phyloP scores from a whole-genome alignment of 1,284 basidiomycete genomes.

The Ganoderma sp. region DNA sequence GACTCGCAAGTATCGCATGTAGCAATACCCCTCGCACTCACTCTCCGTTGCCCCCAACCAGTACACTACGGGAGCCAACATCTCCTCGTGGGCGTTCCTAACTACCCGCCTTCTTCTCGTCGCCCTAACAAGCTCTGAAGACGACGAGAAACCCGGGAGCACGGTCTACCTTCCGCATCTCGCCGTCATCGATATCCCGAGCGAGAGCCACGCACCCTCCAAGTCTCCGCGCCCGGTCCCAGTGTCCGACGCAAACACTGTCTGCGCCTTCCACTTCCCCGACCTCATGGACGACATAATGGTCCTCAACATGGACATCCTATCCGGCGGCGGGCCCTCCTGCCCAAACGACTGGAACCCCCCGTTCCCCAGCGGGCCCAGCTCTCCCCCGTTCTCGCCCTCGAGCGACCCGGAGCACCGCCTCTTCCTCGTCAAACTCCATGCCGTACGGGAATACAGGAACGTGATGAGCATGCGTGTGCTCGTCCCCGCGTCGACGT shows the following conservation, averaged over 20 bases:
- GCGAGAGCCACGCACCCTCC: conserved; percentile 2
- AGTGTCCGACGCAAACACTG: conserved; percentile 42
- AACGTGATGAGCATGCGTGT: conserved; percentile 43
- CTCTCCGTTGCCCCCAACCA: conserved; percentile 26
- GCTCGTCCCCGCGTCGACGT: conserved; percentile 54
- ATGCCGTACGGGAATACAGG: too few relatives aligned
- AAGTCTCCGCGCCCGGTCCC: conserved; percentile 30
- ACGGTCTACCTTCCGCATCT: conserved; percentile 24
- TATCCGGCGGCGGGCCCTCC: conserved; percentile 58
- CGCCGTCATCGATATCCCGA: conserved; percentile 42
- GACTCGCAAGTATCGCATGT: too few relatives aligned
- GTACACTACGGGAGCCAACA: conserved; percentile 37
- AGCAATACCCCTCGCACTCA: neutral
- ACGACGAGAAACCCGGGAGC: conserved; percentile 14
- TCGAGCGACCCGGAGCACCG: conserved; percentile 45
- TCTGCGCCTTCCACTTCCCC: conserved; percentile 51
- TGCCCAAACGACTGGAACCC: too few relatives aligned
- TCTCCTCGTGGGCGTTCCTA: conserved; percentile 55
- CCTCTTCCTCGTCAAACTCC: conserved; percentile 54
- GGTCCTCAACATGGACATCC: conserved; percentile 48
- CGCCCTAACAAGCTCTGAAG: conserved; percentile 17
- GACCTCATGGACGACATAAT: conserved; percentile 37
- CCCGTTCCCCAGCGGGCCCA: too few relatives aligned
- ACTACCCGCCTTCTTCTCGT: conserved; percentile 37
- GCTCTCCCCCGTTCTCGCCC: conserved; percentile 51